Base-by-base conservation (phyloP, 192 early-diverging fungal species). In the Dimargaris verticillata region DNA sequence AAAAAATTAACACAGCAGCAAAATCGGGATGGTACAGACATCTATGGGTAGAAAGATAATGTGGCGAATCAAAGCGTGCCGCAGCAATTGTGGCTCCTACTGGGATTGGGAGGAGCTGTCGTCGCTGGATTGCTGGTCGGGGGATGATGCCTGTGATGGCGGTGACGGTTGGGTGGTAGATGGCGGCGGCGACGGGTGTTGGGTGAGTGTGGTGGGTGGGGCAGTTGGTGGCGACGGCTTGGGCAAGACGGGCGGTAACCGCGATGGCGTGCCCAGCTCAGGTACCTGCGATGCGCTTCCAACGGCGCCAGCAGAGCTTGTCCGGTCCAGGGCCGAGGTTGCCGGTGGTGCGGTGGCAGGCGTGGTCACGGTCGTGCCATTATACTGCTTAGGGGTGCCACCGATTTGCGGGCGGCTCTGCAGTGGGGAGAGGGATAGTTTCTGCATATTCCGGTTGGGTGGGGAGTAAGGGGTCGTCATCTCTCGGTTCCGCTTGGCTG, bases 401-500 rank as follows among this genome's bases (percentile, higher is more conserved):
- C 44, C 17, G 10, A 20, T 25, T 26, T 25, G 53, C 14, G 53
- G 13, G 9, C 55, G 55, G 29, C 22, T 38, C 4, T 58, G 55
- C 6, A 58, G 41, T 18, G 55, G 55, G 4, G 55, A 58, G 13
- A 58, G 41, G 55, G 55, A 38, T 14, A 58, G 28, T 22, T 58
- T 58, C 41, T 58, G 55, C 3, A 58, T 18, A 41, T 25, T 38
- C 38, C 29, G 55, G 7, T 58, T 33, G 10, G 55, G 55, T 10
- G 55, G 55, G 12, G 55, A 58, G 29, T 58, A 58, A 15, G 55
- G 55, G 25, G 55, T 38, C 13, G 55, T 33, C 15, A 18, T 25
- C 13, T 58, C 55, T 2, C 55, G 55, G 41, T 25, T n/a, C 18
- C 55, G 55, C 28, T 58, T 58, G 28, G 28, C 43, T 5, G 67